These are phyloP conservation scores for Coffea eugenioides DNA, from an alignment of 257 asterid species.

Conservation along the genomic window DNA sequence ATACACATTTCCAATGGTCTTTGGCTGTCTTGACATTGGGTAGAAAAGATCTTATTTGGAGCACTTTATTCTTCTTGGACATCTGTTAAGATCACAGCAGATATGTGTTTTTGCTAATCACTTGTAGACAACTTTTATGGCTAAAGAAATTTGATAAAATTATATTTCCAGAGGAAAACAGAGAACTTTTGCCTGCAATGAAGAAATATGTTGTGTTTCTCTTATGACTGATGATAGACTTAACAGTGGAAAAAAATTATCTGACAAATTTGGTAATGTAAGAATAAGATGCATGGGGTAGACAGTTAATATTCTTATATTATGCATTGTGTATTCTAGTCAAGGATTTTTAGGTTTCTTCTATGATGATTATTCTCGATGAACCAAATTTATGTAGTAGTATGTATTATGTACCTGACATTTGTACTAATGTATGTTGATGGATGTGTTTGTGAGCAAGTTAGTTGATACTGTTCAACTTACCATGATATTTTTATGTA, in stretches of 20 bases:
- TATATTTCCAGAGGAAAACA: background rate
- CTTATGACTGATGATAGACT: too few relatives aligned
- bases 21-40: background rate
- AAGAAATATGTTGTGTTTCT: background rate
- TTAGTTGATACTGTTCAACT: background rate
- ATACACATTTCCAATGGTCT: background rate
- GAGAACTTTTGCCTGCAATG: background rate
- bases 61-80: background rate
- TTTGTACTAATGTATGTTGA: background rate
- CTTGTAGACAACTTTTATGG: background rate
- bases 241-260: background rate
- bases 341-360: background rate
- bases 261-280: background rate
- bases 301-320: too few relatives aligned
- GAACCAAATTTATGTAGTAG: background rate
- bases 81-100: background rate
- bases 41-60: background rate
- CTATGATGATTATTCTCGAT: background rate
- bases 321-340: background rate
- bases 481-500: background rate
- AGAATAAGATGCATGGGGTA: background rate
- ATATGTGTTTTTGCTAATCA: background rate
- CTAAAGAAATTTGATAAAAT: background rate
- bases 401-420: background rate
- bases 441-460: background rate